phyloP scores from a whole-genome alignment of 805 yeast species.

The Wickerhamiella brachini region DNA sequence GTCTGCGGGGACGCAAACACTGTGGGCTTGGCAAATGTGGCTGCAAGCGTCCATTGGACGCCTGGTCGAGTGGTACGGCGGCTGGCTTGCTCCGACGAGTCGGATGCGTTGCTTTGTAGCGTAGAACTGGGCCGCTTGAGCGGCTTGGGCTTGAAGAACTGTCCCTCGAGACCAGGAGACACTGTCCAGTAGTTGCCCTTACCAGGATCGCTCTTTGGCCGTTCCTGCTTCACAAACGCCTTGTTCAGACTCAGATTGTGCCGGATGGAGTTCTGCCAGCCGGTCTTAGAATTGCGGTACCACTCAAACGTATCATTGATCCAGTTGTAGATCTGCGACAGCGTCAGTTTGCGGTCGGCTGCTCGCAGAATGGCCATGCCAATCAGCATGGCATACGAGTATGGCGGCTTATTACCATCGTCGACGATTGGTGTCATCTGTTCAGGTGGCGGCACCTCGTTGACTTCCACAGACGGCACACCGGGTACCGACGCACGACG shows the following conservation, averaged over 20 bases:
- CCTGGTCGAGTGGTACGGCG: neutral
- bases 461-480: neutral
- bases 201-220: slow-evolving; percentile 48
- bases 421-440: slow-evolving; percentile 32
- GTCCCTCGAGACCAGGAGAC: slow-evolving; percentile 66
- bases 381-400: slow-evolving; percentile 83
- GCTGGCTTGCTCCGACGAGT: neutral
- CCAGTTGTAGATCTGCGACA: slow-evolving; percentile 85
- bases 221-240: slow-evolving; percentile 81
- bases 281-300: slow-evolving; percentile 73
- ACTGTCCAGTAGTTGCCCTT: slow-evolving; percentile 87
- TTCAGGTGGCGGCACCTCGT: slow-evolving; percentile 1
- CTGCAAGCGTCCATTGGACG: neutral
- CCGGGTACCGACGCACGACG: neutral
- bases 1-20: neutral
- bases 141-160: slow-evolving; percentile 44
- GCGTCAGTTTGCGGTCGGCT: slow-evolving; percentile 53
- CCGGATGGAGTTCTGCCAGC: slow-evolving; percentile 96
- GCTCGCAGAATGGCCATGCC: slow-evolving; percentile 86
- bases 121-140: slow-evolving; percentile 6
- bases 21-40: neutral
- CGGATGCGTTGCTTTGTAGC: neutral
- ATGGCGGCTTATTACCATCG: slow-evolving; percentile 73
- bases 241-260: slow-evolving; percentile 88
- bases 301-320: slow-evolving; percentile 73